Evolutionary conservation across 2,329 filamentous ascomycete genomes (phyloP).

Genomic region (Epichloe sp.): DNA sequence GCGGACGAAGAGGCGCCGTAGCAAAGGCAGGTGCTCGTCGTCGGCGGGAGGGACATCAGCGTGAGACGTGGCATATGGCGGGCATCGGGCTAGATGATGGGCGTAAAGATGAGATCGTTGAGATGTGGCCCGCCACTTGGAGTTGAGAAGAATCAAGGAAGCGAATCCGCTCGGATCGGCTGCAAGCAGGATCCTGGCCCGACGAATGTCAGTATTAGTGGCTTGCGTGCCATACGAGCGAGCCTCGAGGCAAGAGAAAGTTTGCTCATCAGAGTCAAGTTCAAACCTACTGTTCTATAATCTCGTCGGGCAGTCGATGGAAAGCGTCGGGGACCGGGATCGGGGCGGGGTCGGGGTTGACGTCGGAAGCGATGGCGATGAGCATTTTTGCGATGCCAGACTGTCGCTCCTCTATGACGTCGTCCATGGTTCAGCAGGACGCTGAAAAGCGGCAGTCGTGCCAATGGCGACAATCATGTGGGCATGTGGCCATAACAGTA

Average conservation of each 20-base stretch:
- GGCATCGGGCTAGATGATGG: constrained; percentile 47
- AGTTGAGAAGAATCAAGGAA: constrained; percentile 51
- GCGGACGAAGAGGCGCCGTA: constrained; percentile 53
- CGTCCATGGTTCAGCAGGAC: constrained; percentile 18
- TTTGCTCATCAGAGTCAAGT: background rate
- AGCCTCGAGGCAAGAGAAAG: background rate
- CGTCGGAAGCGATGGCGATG: constrained; percentile 15
- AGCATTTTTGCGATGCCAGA: constrained; percentile 23
- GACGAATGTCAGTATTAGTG: background rate
- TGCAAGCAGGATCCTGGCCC: constrained; percentile 44
- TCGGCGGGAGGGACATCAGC: constrained; percentile 23
- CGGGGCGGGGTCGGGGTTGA: constrained; percentile 13
- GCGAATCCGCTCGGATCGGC: constrained; percentile 52
- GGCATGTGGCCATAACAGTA: background rate
- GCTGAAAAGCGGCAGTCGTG: background rate
- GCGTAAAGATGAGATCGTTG: constrained; percentile 51
- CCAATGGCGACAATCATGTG: background rate
- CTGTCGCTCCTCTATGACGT: constrained; percentile 16
- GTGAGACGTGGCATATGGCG: constrained; percentile 43
- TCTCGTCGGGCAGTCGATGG: constrained; percentile 50
- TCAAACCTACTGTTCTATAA: constrained; percentile 51
- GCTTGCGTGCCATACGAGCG: background rate
- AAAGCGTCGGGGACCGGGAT: constrained; percentile 22
- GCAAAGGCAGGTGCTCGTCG: constrained; percentile 39
- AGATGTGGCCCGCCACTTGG: constrained; percentile 51